Base-by-base conservation (phyloP, 352 stramenopile species). In the Pilasporangium apinafurcum region DNA sequence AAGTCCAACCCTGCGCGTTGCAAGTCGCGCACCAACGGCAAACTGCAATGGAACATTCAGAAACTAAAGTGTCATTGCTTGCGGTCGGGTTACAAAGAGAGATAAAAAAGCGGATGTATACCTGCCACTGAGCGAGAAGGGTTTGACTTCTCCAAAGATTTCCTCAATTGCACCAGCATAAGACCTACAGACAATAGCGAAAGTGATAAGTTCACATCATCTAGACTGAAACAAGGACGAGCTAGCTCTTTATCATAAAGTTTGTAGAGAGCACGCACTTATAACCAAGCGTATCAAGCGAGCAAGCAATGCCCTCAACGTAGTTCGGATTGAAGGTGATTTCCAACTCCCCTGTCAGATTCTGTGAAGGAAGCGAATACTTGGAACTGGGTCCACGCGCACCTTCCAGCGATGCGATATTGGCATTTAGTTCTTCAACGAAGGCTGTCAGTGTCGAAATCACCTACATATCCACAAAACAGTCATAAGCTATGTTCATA, bases 221-320 rank as follows among this genome's bases (percentile, higher is more conserved):
- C n/a, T n/a, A n/a, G n/a, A n/a, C 39, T 63, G 75, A 37, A 28
- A n/a, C 5, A n/a, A 51, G 17, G 25, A 31, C 3, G 40, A 44
- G 32, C 43, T 17, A 13, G 5, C 39, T 4, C 29, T 30, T 27
- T 10, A 29, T 13, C 6, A 17, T 29, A 12, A 8, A 27, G 34
- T 4, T 34, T 7, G 0, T 30, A 26, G 24, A 25, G 6, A 22
- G 33, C 6, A 20, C 33, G 8, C 14, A 78, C 68, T 86, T 83
- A 61, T 92, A 95, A 32, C 89, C 90, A 24, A 85, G 56, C 41
- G 89, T 97, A 17, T 95, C 71, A 9, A 97, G 61, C 40, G 85
- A 90, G 53, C 88, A 97, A n/a, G 89, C 90, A 44, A 97, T 97
- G 38, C 90, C 90, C 56, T 97, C 80, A 36, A 86, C 86, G 52